phyloP scores from a whole-genome alignment of 2,329 filamentous ascomycete species.

The Ilyonectria destructans region DNA sequence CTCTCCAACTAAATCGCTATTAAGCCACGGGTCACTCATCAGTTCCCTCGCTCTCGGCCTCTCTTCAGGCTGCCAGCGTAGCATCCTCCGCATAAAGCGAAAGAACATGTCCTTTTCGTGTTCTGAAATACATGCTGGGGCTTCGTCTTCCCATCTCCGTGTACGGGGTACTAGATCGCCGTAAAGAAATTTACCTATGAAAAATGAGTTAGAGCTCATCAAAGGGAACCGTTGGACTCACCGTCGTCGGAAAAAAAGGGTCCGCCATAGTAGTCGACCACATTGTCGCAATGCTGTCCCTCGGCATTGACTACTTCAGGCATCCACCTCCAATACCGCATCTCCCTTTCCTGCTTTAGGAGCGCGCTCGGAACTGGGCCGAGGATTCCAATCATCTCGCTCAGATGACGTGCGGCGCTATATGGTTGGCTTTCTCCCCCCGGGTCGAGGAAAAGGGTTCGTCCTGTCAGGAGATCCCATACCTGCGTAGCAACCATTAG shows the following conservation, averaged over 20 bases:
- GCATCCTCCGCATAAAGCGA: slow-evolving; percentile 46
- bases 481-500: slow-evolving; percentile 30
- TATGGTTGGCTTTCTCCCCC: slow-evolving; percentile 35
- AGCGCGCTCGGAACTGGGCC: slow-evolving; percentile 41
- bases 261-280: slow-evolving; percentile 39
- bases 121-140: slow-evolving; percentile 37
- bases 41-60: slow-evolving; percentile 46
- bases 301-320: slow-evolving; percentile 32
- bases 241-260: slow-evolving; percentile 43
- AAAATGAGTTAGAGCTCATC: background rate
- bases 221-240: slow-evolving; percentile 16
- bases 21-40: slow-evolving; percentile 46
- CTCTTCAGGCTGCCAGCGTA: slow-evolving; percentile 46
- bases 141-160: slow-evolving; percentile 27
- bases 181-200: slow-evolving; percentile 36
- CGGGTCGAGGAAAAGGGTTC: slow-evolving; percentile 39
- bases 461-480: slow-evolving; percentile 47
- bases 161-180: slow-evolving; percentile 32
- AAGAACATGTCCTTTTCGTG: slow-evolving; percentile 38
- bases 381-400: slow-evolving; percentile 46
- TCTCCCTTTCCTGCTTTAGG: slow-evolving; percentile 37
- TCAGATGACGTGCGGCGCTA: slow-evolving; percentile 42
- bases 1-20: slow-evolving; percentile 17
- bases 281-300: slow-evolving; percentile 36
- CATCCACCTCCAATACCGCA: slow-evolving; percentile 40